These are phyloP conservation scores for Durusdinium trenchii DNA, from an alignment of 73 alveolate genomes.

Conservation along the genomic window DNA sequence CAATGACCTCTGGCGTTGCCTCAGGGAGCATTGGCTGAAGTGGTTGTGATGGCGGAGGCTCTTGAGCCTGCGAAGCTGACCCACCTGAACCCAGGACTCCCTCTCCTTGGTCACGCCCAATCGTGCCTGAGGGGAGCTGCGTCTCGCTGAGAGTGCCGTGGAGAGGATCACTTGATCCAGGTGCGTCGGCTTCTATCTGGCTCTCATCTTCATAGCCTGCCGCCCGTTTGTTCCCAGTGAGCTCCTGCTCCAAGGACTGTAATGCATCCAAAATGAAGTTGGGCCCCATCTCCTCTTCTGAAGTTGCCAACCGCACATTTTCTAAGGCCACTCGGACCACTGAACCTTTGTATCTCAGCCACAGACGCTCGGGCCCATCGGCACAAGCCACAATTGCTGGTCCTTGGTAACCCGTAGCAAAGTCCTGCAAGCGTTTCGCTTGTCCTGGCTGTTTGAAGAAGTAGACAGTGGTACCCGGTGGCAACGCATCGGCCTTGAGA, in stretches of 20 bases:
- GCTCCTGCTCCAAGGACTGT: neutral
- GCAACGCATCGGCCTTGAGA: neutral
- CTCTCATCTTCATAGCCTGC: neutral
- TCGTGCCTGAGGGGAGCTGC: neutral
- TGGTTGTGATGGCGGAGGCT: neutral
- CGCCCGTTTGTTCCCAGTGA: neutral
- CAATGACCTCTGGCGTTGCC: neutral
- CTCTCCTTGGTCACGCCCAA: neutral
- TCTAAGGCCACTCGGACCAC: neutral
- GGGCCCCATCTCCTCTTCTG: neutral
- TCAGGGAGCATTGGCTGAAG: too few species aligned
- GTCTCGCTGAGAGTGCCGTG: neutral
- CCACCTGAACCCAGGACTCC: too few species aligned
- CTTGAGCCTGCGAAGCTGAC: neutral
- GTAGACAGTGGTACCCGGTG: neutral
- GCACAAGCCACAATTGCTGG: neutral
- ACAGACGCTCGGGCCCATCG: neutral
- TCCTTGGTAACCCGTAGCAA: neutral
- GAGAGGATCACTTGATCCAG: neutral
- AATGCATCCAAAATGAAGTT: neutral
- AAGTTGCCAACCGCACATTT: neutral
- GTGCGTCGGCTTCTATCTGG: neutral
- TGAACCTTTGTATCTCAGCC: neutral
- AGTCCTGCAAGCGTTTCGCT: neutral
- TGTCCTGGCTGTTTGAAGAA: conserved; percentile 14